Base-by-base conservation (phyloP, 2,329 filamentous ascomycete genomes). In the Aschersonia sp. region DNA sequence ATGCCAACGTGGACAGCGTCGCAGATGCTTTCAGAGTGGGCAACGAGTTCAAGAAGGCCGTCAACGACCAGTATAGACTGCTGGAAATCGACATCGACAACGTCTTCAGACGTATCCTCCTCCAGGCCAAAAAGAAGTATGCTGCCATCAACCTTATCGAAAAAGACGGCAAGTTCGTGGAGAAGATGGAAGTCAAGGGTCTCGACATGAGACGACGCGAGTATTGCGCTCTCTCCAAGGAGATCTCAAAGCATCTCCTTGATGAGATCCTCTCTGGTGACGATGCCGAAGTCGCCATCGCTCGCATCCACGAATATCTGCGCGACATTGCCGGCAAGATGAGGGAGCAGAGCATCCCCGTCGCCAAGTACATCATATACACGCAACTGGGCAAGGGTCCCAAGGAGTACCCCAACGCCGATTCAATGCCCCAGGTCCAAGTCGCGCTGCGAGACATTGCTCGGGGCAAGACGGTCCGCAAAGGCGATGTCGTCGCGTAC, bases 61-160 rank as follows among this genome's bases (percentile, higher is more conserved):
- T 98, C 67, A 98, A 98, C 61, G 87, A 95, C 56, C 82, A 84
- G 52, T 98, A 98, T 65, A 85, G 76, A 58, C 76, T 96, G 46
- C 75, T 98, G 10, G 94, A 98, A 63, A 98, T 98, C 54, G 92
- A 98, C 59, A 95, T 98, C 55, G 92, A 98, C 66, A 96, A 97
- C 58, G 78, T 97, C 51, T 98, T 98, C 74, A 80, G 91, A 44
- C 84, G 92, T 32, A 85, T 98, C 48, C 70, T 98, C 40, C 74
- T 98, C 10, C 92, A 97, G 60, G 91, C 92, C 31, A 98, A 98
- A 76, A 98, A 98, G 74, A 98, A 98, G 72, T 98, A 98, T 65
- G 92, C 92, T 6, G 92, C 92, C 41, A 85, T 98, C 65, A 97
- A 94, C 62, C 80, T 97, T 63, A 80, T 92, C 5, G 86, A 96